Conservation (phyloP, 2,329 filamentous ascomycete species). For the Juglanconis oblonga region DNA sequence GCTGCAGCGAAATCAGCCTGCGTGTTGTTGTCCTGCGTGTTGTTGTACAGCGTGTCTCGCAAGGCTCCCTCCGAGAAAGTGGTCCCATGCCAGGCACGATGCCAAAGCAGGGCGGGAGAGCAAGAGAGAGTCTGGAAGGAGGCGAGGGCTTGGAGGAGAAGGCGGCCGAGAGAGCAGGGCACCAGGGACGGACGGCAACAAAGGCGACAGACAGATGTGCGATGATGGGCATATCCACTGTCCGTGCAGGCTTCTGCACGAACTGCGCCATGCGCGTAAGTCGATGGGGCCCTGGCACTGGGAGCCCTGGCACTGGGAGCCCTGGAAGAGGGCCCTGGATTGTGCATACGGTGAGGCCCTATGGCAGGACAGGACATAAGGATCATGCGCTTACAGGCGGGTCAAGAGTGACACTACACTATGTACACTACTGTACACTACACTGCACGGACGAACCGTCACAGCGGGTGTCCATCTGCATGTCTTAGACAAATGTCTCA, state of each 20-base stretch:
- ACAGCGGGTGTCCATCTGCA: slow-evolving; percentile 23
- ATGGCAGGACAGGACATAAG: slow-evolving; percentile 32
- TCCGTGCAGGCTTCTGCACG: slow-evolving; percentile 23
- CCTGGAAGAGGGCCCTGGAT: slow-evolving; percentile 29
- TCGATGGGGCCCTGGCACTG: too few species aligned
- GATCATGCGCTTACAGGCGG: neutral
- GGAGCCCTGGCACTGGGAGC: neutral
- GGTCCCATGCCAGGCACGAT: neutral
- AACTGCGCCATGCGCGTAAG: slow-evolving; percentile 42
- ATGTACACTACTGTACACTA: too few species aligned
- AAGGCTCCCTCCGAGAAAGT: neutral
- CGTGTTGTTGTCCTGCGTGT: neutral
- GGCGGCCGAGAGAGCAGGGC: neutral
- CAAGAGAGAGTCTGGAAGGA: neutral
- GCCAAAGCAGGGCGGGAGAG: neutral
- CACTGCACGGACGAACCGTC: neutral
- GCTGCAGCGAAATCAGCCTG: neutral
- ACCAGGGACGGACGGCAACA: neutral
- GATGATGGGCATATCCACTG: too few species aligned
- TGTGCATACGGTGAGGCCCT: slow-evolving; percentile 39
- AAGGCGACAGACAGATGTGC: too few species aligned
- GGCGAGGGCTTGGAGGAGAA: neutral
- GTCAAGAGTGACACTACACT: too few species aligned
- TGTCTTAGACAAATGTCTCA: slow-evolving; percentile 37
- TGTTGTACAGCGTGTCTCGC: neutral